Evolutionary conservation across 1,284 basidiomycete species (phyloP).

Genomic region (Ganoderma lucidum): DNA sequence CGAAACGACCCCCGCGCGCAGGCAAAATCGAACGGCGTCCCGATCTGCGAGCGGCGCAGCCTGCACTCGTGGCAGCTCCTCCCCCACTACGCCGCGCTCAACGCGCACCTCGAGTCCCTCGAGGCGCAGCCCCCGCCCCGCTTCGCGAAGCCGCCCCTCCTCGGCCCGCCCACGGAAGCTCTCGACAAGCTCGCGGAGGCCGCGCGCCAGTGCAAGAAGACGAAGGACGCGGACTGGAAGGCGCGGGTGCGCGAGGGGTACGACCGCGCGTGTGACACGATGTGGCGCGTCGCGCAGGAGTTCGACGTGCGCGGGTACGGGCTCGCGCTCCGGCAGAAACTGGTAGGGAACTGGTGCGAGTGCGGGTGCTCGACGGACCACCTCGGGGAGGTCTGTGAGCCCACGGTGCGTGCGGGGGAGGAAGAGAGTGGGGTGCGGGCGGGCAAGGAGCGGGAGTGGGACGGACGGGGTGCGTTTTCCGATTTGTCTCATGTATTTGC

Average conservation of each 20-base stretch:
- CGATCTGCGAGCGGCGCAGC: constrained; percentile 66
- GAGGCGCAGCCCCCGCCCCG: constrained; percentile 59
- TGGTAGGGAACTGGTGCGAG: constrained; percentile 77
- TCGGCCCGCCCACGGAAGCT: constrained; percentile 63
- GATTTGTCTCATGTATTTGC: neutral
- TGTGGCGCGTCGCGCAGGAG: constrained; percentile 72
- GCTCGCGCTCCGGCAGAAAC: constrained; percentile 69
- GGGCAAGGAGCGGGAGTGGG: constrained; percentile 76
- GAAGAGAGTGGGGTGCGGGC: constrained; percentile 58
- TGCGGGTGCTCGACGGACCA: constrained; percentile 81
- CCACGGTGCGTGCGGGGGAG: constrained; percentile 72
- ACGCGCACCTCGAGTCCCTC: constrained; percentile 64
- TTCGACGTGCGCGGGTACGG: constrained; percentile 77
- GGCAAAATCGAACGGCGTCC: constrained; percentile 73
- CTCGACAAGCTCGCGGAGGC: constrained; percentile 67
- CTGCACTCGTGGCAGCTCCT: constrained; percentile 69
- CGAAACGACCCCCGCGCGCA: constrained; percentile 9
- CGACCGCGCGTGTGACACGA: constrained; percentile 62
- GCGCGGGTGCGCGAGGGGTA: constrained; percentile 66
- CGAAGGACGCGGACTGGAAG: constrained; percentile 53
- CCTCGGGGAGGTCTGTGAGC: constrained; percentile 75
- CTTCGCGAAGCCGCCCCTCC: constrained; percentile 69
- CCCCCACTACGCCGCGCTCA: constrained; percentile 64
- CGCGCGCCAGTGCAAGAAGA: constrained; percentile 36
- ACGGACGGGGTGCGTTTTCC: constrained; percentile 59